Evolutionary conservation across 257 asterid genomes (phyloP).

Genomic region (Nyctanthes arbortristis): DNA sequence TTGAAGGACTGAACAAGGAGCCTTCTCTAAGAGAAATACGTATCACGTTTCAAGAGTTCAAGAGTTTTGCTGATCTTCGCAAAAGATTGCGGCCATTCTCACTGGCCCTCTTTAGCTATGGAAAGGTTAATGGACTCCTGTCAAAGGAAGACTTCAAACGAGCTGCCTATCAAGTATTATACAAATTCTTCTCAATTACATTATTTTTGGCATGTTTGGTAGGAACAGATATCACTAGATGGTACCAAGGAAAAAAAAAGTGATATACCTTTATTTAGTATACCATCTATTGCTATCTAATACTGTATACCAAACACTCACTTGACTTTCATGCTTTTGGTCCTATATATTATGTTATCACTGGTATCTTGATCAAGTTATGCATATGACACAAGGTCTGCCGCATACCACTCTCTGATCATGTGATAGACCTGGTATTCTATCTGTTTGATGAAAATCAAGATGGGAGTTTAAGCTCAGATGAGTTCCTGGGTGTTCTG

Average conservation of each 20-base stretch:
- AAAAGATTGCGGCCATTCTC: slow-evolving; percentile 62
- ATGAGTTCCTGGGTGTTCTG: slow-evolving; percentile 75
- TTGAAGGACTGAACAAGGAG: slow-evolving; percentile 57
- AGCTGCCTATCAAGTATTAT: slow-evolving; percentile 68
- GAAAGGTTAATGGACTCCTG: slow-evolving; percentile 68
- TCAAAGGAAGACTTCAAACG: slow-evolving; percentile 71
- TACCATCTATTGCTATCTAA: not conserved
- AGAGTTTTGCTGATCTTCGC: slow-evolving; percentile 64
- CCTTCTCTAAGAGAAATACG: slow-evolving; percentile 52
- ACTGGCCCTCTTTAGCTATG: slow-evolving; percentile 78
- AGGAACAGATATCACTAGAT: too few relatives aligned
- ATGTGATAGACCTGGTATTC: slow-evolving; percentile 69
- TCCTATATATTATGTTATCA: too few relatives aligned
- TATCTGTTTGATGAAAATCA: slow-evolving; percentile 65
- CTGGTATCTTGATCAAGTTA: slow-evolving; percentile 7
- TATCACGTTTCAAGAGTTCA: slow-evolving; percentile 68
- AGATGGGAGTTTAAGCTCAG: slow-evolving; percentile 77
- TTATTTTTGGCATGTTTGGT: not conserved
- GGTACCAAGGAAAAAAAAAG: too few relatives aligned
- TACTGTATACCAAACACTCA: too few relatives aligned
- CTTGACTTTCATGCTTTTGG: too few relatives aligned
- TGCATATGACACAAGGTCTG: slow-evolving; percentile 55
- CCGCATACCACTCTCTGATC: slow-evolving; percentile 62
- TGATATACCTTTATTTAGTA: slow-evolving; percentile 4
- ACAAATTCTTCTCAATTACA: not conserved